Conservation (phyloP, 768 basidiomycete genomes). For the Auriscalpium orientale region DNA sequence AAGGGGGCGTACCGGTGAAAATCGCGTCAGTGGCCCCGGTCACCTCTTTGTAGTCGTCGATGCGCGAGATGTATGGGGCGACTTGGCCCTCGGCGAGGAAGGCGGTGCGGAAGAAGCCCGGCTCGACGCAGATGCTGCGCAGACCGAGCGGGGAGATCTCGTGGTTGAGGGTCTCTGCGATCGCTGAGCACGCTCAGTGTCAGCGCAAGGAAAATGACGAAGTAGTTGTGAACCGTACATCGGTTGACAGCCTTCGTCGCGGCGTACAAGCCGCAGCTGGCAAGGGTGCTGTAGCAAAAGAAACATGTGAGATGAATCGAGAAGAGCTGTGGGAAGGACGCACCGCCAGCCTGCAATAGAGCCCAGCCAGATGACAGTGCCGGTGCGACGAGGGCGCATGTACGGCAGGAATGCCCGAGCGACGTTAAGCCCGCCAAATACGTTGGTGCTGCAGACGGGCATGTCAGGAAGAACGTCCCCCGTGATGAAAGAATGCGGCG, state of each 20-base stretch:
- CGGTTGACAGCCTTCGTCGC: neutral
- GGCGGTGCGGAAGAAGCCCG: no score
- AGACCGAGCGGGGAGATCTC: no score
- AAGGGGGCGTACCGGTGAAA: no score
- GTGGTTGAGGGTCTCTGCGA: no score
- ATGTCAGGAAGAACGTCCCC: neutral
- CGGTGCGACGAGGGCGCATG: constrained; percentile 12
- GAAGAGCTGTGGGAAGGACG: neutral
- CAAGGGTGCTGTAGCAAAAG: no score
- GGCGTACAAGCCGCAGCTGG: neutral
- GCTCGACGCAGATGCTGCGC: no score
- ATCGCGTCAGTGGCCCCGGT: no score
- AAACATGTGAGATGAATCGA: no score
- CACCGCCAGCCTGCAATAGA: constrained; percentile 9
- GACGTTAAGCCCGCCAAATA: constrained; percentile 16
- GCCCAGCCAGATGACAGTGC: constrained; percentile 15
- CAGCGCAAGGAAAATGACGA: neutral
- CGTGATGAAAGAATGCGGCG: neutral
- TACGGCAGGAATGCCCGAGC: constrained; percentile 16
- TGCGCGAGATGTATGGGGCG: constrained; percentile 23
- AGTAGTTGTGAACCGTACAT: neutral
- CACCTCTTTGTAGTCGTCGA: constrained; percentile 18
- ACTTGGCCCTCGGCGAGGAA: no score
- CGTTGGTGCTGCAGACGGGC: constrained; percentile 7
- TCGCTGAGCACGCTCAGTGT: neutral